Conservation (phyloP, 2,329 filamentous ascomycete species). For the Diaporthe humulicola region DNA sequence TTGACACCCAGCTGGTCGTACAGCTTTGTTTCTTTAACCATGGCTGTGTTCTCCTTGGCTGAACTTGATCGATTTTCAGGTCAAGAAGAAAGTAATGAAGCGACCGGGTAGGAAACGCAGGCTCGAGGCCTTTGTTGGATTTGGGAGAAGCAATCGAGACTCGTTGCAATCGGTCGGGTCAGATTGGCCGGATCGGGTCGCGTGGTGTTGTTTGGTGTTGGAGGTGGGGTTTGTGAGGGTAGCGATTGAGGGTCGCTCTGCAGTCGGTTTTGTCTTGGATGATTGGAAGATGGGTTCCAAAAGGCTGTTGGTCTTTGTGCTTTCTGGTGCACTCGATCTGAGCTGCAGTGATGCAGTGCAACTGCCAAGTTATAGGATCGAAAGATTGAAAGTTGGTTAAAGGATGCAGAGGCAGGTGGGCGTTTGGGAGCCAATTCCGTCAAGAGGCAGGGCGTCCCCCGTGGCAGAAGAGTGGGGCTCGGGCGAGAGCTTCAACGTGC, state of each 20-base stretch:
- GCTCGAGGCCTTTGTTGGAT: conserved; percentile 30
- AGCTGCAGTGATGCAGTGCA: conserved; percentile 11
- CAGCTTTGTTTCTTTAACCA: conserved; percentile 96
- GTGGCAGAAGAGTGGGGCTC: conserved; percentile 33
- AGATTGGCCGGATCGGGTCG: conserved; percentile 24
- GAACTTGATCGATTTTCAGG: neutral
- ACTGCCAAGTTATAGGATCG: conserved; percentile 31
- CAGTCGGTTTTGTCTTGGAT: neutral
- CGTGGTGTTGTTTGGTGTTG: conserved; percentile 13
- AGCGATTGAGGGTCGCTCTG: conserved; percentile 9
- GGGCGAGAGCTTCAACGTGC: conserved; percentile 30
- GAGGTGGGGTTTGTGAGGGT: neutral
- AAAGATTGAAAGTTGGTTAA: conserved; percentile 22
- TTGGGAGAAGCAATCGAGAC: conserved; percentile 24
- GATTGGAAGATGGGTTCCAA: conserved; percentile 2
- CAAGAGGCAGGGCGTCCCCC: conserved; percentile 25
- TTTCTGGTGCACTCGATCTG: neutral
- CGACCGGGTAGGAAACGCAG: conserved; percentile 2
- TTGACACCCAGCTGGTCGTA: conserved; percentile 89
- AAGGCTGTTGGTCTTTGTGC: neutral
- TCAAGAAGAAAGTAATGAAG: neutral
- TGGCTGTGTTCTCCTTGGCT: conserved; percentile 57
- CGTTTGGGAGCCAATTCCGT: conserved; percentile 23
- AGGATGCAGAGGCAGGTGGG: neutral
- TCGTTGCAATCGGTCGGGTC: conserved; percentile 19